These are phyloP conservation scores for Malus asiatica DNA, from an alignment of 306 rosid genomes.

Conservation along the genomic window DNA sequence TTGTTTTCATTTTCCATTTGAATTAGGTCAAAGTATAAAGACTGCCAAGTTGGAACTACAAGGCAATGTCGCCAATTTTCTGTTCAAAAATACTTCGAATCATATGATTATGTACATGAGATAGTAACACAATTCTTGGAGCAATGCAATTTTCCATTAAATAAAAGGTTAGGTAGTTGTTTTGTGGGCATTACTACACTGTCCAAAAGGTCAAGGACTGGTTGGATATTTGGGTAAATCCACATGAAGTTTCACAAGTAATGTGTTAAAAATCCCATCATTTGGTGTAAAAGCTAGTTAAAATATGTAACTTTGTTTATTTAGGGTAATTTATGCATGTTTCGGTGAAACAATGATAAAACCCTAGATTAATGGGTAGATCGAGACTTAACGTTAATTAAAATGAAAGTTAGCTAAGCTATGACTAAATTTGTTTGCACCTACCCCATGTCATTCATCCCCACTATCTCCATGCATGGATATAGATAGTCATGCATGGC, in stretches of 20 bases:
- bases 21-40: not conserved
- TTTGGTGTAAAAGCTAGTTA: not conserved
- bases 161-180: not conserved
- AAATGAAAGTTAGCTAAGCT: not conserved
- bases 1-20: not conserved
- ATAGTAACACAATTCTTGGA: not conserved
- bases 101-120: not conserved
- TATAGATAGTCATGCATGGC: not conserved
- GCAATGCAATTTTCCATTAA: not conserved
- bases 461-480: not conserved
- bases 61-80: not conserved
- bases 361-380: not conserved
- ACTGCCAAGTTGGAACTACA: conserved; percentile 1
- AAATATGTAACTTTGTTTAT: not conserved
- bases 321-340: not conserved
- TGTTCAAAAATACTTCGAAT: not conserved
- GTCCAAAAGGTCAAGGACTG: not conserved
- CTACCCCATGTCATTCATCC: not conserved
- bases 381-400: not conserved
- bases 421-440: not conserved
- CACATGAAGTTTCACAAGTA: not conserved
- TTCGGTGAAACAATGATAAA: not conserved
- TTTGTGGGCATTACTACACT: not conserved
- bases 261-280: not conserved
- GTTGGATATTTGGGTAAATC: not conserved